These are phyloP conservation scores for Fagus crenata DNA, from an alignment of 306 rosid genomes.

Conservation along the genomic window DNA sequence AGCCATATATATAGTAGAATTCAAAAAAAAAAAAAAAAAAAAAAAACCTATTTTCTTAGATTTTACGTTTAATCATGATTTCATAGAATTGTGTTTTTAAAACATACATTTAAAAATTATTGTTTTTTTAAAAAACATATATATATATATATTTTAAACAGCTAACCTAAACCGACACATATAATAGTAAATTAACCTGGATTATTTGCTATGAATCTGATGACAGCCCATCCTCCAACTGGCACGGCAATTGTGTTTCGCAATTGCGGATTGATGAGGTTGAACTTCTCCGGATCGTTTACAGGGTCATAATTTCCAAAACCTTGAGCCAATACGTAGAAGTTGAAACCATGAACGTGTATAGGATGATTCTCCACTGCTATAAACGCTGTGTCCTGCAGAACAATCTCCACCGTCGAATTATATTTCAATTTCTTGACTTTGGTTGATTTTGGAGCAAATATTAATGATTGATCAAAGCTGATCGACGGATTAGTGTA, in stretches of 20 bases:
- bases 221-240: constrained; percentile 59
- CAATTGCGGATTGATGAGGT: constrained; percentile 50
- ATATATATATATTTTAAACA: not conserved
- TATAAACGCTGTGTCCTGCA: constrained; percentile 47
- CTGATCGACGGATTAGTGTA: constrained; percentile 28
- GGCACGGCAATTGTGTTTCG: constrained; percentile 73
- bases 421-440: constrained; percentile 57
- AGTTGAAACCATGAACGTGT: constrained; percentile 65
- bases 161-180: not conserved
- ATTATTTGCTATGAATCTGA: constrained; percentile 49
- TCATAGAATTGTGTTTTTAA: no score
- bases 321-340: constrained; percentile 65
- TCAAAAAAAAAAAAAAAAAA: no score
- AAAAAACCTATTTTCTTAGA: no score
- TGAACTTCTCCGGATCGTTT: constrained; percentile 36
- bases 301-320: constrained; percentile 51
- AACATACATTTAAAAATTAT: no score
- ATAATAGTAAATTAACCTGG: constrained; percentile 28
- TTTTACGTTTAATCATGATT: no score
- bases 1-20: no score
- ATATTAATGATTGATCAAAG: not conserved
- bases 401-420: constrained; percentile 54
- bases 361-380: constrained; percentile 51
- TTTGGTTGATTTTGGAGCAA: constrained; percentile 52
- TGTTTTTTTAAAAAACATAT: not conserved